Evolutionary conservation across 352 stramenopile species (phyloP).

Genomic region (Globisporangium nunn): DNA sequence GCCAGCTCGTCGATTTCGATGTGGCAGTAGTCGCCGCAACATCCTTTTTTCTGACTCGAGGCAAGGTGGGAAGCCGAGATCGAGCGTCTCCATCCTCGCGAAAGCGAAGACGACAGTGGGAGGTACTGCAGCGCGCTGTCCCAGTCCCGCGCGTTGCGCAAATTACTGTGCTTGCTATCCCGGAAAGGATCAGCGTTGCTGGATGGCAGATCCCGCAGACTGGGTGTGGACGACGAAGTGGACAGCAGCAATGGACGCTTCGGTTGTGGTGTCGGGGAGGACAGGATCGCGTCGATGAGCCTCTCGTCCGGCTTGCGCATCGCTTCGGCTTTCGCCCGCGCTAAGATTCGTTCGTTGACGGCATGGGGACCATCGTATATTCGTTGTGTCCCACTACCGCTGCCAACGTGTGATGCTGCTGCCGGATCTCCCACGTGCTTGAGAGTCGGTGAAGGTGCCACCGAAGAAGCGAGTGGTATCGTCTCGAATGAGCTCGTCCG

Average conservation of each 20-base stretch:
- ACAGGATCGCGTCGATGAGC: slow-evolving; percentile 66
- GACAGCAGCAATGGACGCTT: slow-evolving; percentile 23
- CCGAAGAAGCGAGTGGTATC: slow-evolving; percentile 16
- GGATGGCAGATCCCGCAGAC: slow-evolving; percentile 5
- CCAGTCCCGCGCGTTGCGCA: slow-evolving; percentile 33
- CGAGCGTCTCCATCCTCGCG: slow-evolving; percentile 37
- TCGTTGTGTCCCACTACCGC: background rate
- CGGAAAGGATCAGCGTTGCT: slow-evolving; percentile 29
- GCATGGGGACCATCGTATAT: slow-evolving; percentile 48
- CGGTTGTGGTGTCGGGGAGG: slow-evolving; percentile 33
- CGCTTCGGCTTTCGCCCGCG: slow-evolving; percentile 44
- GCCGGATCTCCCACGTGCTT: background rate
- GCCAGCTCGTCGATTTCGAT: slow-evolving; percentile 33
- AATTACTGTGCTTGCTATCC: slow-evolving; percentile 21
- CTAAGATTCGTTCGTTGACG: slow-evolving; percentile 55
- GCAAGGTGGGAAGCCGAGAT: slow-evolving; percentile 58
- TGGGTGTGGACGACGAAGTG: slow-evolving; percentile 23
- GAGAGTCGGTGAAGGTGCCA: background rate
- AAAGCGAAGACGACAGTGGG: slow-evolving; percentile 40
- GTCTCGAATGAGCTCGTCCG: slow-evolving; percentile 46
- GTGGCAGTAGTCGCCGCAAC: slow-evolving; percentile 62
- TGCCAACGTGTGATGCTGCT: background rate
- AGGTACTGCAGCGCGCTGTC: slow-evolving; percentile 54
- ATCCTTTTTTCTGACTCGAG: slow-evolving; percentile 71
- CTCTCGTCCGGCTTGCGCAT: slow-evolving; percentile 45